Conservation (phyloP, 1,139 yeast species). For the Saccharomyces hybrid region DNA sequence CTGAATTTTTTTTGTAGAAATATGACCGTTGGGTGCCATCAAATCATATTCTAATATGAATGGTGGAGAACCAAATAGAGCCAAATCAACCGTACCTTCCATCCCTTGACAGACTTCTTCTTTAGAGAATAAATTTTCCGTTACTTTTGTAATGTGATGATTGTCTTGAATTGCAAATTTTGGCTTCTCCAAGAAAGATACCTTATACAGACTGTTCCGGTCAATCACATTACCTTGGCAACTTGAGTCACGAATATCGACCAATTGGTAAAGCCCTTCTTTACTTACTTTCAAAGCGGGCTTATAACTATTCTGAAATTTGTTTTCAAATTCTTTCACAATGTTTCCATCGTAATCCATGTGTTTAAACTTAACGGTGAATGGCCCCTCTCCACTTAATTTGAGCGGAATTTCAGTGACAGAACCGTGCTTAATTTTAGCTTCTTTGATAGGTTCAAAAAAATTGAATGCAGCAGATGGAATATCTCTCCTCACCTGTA, state of each 20-base stretch:
- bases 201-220: conserved; percentile 34
- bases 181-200: conserved; percentile 56
- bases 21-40: conserved; percentile 48
- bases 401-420: conserved; percentile 51
- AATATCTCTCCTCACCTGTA: conserved; percentile 59
- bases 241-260: conserved; percentile 53
- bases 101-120: conserved; percentile 43
- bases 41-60: conserved; percentile 65
- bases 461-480: conserved; percentile 49
- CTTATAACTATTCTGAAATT: conserved; percentile 33
- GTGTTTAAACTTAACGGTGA: conserved; percentile 39
- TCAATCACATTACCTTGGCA: conserved; percentile 56
- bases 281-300: conserved; percentile 40
- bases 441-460: conserved; percentile 26
- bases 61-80: conserved; percentile 60
- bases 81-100: conserved; percentile 44
- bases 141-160: conserved; percentile 22
- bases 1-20: conserved; percentile 35
- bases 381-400: conserved; percentile 43
- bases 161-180: conserved; percentile 35
- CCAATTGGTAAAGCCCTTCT: conserved; percentile 57
- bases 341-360: conserved; percentile 29
- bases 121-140: conserved; percentile 25
- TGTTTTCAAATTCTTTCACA: conserved; percentile 23
- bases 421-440: conserved; percentile 56